Conservation (phyloP, 140 eudicot species). For the Anethum foeniculum region DNA sequence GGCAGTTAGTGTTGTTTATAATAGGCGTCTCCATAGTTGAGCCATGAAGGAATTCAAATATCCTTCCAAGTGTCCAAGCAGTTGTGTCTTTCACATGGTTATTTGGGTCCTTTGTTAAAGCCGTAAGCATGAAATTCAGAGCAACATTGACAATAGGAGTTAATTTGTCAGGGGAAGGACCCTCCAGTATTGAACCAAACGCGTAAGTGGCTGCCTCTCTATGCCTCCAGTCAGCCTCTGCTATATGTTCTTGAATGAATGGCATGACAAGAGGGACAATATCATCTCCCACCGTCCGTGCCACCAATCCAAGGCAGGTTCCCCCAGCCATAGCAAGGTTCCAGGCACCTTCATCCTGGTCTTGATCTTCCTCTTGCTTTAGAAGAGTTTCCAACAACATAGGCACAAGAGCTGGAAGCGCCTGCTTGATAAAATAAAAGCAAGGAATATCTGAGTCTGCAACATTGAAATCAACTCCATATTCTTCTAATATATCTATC, state of each 20-base stretch:
- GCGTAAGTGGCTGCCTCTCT: slow-evolving; percentile 43
- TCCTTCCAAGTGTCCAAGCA: slow-evolving; percentile 23
- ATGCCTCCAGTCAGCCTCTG: slow-evolving; percentile 33
- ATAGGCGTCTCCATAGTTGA: slow-evolving; percentile 23
- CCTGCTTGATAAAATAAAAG: slow-evolving; percentile 39
- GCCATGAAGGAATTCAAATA: slow-evolving; percentile 32
- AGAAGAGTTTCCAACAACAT: slow-evolving; percentile 37
- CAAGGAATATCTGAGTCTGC: slow-evolving; percentile 34
- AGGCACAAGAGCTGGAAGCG: slow-evolving; percentile 36
- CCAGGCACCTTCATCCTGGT: slow-evolving; percentile 14
- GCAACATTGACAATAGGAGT: slow-evolving; percentile 36
- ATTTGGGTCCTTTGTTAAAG: slow-evolving; percentile 18
- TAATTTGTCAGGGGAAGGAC: slow-evolving; percentile 36
- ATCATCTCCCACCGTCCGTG: slow-evolving; percentile 34
- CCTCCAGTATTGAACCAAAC: slow-evolving; percentile 43
- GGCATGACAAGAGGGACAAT: slow-evolving; percentile 41
- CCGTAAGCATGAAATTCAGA: slow-evolving; percentile 34
- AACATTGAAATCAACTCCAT: slow-evolving; percentile 27
- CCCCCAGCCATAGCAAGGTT: slow-evolving; percentile 20
- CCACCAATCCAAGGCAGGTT: slow-evolving; percentile 39
- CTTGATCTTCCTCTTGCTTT: slow-evolving; percentile 22
- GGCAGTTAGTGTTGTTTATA: slow-evolving; percentile 20
- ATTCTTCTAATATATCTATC: slow-evolving; percentile 36
- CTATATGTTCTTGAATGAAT: slow-evolving; percentile 26
- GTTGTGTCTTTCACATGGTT: slow-evolving; percentile 17